Percentiles rank a stretch among this genome's conserved stretches.
phyloP scores from a whole-genome alignment of 2,329 filamentous ascomycete genomes.

The Aspergillus sp. region DNA sequence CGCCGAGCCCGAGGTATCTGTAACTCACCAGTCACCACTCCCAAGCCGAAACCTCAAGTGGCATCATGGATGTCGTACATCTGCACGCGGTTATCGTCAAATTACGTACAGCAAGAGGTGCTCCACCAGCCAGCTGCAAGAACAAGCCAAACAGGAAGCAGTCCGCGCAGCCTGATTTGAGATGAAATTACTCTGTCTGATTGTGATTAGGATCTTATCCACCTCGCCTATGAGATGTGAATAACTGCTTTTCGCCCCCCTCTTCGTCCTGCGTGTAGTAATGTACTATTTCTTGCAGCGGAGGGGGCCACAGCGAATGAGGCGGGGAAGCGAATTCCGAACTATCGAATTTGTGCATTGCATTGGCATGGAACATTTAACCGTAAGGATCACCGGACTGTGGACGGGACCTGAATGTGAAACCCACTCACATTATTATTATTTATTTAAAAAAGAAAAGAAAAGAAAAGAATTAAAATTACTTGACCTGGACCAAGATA shows the following conservation, averaged over 20 bases:
- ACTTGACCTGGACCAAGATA: too few species aligned
- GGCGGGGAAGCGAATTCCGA: not conserved
- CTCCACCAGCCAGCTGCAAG: not conserved
- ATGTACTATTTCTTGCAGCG: too few species aligned
- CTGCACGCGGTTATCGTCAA: slow-evolving; percentile 14
- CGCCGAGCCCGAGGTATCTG: not conserved
- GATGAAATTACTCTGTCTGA: not conserved
- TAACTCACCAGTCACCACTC: not conserved
- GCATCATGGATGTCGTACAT: slow-evolving; percentile 12
- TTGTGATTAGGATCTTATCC: not conserved
- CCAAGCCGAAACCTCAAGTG: not conserved
- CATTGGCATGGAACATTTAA: not conserved
- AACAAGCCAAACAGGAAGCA: not conserved
- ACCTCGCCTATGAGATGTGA: too few species aligned
- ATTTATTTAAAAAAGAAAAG: too few species aligned
- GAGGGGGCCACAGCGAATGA: too few species aligned
- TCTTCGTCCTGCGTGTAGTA: too few species aligned
- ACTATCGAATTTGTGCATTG: slow-evolving; percentile 9
- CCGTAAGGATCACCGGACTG: not conserved
- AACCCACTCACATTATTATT: too few species aligned
- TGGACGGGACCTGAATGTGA: too few species aligned
- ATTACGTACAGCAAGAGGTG: slow-evolving; percentile 7
- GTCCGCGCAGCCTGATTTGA: not conserved
- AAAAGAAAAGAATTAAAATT: not conserved
- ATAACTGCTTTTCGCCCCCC: too few species aligned